Evolutionary conservation across 2,329 filamentous ascomycete genomes (phyloP), one percentile per base, ranked within the genome.

Genomic region (Aspergillus sp.): DNA sequence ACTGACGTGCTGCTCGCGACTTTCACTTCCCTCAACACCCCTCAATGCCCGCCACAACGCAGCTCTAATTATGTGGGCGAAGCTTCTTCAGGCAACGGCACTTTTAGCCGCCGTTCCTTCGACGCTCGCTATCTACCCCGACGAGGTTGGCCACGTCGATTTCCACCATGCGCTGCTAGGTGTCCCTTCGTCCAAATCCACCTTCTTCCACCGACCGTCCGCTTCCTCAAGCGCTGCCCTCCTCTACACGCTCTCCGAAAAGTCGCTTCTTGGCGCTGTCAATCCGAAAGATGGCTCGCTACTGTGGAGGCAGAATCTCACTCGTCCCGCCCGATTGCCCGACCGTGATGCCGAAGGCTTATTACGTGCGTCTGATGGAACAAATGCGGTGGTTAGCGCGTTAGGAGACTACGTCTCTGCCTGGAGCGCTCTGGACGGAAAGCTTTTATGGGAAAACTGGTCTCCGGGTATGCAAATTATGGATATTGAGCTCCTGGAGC

Each of bases 141-240:
- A 99, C 74, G 94, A 99, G 78, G 93, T 96, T 68, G 93, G 89
- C 81, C 86, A 92, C 71, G 87, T 96, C 76, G 95, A 99, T 80
- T 98, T 93, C 81, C 94, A 98, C 80, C 89, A 96, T 81, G 87
- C 91, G 67, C 88, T 98, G 53, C 82, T 99, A 72, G 95, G 95
- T 72, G 80, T 91, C 43, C 93, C 95, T 58, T 90, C 90, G 75
- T 83, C 87, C 75, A 87, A 91, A 65, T 91, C 92, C 64, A 97
- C 94, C 69, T 96, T 98, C 85, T 98, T 98, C 86, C 92, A 97
- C 80, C 90, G 89, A 69, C 94, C 95, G 45, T 85, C 90, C 71
- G 84, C 87, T 65, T 87, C 89, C 68, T 93, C 94, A 65, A 92
- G 91, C 77, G 93, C 93, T 41, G 94, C 91, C 57, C 84, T 99